A percentile compares a stretch with the other conserved stretches of the same genome.
These are phyloP conservation scores for Hypoxylon cercidicola DNA, from an alignment of 495 filamentous ascomycete species.

Conservation along the genomic window DNA sequence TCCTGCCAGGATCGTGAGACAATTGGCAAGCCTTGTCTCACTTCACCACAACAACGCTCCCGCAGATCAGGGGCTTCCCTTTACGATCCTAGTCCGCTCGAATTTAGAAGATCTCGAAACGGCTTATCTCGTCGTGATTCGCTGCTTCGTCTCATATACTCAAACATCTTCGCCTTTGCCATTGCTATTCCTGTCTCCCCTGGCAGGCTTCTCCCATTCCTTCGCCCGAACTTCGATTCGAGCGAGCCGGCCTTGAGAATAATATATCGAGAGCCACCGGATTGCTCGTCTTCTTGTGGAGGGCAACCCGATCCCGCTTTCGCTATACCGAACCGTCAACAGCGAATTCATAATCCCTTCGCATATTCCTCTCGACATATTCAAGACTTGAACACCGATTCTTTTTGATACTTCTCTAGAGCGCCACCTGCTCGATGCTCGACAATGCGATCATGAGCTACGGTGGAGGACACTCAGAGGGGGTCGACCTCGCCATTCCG, in stretches of 20 bases:
- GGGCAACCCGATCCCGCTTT: conserved; percentile 27
- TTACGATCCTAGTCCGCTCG: conserved; percentile 13
- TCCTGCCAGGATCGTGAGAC: conserved; percentile 40
- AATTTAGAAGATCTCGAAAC: conserved; percentile 23
- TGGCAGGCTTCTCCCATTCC: conserved; percentile 23
- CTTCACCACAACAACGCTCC: conserved; percentile 19
- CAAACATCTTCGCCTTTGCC: conserved; percentile 19
- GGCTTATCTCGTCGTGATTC: conserved; percentile 6
- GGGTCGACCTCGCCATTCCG: conserved; percentile 56
- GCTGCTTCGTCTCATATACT: conserved; percentile 9
- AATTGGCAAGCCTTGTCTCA: conserved; percentile 34
- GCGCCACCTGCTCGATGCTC: conserved; percentile 20
- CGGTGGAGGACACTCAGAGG: conserved; percentile 48
- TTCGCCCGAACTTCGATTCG: conserved; percentile 17
- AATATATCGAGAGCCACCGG: conserved; percentile 44
- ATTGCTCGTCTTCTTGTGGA: conserved; percentile 9
- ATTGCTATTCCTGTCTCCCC: conserved; percentile 38
- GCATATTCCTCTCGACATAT: neutral
- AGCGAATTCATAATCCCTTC: conserved; percentile 15
- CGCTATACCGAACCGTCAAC: conserved; percentile 6
- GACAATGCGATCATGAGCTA: conserved; percentile 70
- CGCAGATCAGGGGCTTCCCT: conserved; percentile 35
- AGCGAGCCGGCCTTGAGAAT: conserved; percentile 8
- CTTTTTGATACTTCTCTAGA: neutral
- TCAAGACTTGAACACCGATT: neutral